Evolutionary conservation across 2,329 filamentous ascomycete genomes (phyloP), one percentile per base, ranked within the genome.

Genomic region (Ceratocystiopsis brevicomis): DNA sequence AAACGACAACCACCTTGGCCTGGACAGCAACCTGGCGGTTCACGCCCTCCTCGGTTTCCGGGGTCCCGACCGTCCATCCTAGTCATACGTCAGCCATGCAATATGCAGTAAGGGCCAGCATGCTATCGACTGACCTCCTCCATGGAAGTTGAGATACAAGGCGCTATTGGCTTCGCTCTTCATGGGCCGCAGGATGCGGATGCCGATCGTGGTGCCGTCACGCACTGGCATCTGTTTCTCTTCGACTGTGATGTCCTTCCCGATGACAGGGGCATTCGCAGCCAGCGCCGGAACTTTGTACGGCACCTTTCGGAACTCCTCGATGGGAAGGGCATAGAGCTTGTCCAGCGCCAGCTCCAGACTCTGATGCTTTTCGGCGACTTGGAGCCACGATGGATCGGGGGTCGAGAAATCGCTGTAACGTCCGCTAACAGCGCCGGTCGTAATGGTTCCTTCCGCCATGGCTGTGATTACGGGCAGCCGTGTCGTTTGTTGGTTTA

Each of bases 31-130:
- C 32, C 3, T 38, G 2, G 2, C 45, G 37, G 36, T 48, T 50
- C 25, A 47, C 33, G 13, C 25, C 43, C 39, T 50, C 47, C 35
- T 50, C 49, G 2, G 46, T 48, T 18, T 48, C 44, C 15, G 47
- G 47, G 3, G 12, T 44, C 10, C 49, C 49, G 13, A 50, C 43
- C 1, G 45, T 44, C 49, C 49, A 50, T 9, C 49, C 45, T 30
- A 21, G 25, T 2, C 25, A 30, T 30, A 2, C 25, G 25, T 30
- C 25, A 30, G 25, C 25, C 8, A 30, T 30, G 25, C 25, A 8
- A 6, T 8, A 10, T 11, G 6, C 25, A 30, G 10, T 9, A 4
- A 30, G 25, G 10, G 10, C 2, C 8, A 30, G 25, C 25, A 30
- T 11, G n/a, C n/a, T n/a, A 30, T 30, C 25, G 25, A 30, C 25